These are phyloP conservation scores for Bipolaris zeicola DNA, from an alignment of 2,329 filamentous ascomycete genomes.

Conservation along the genomic window DNA sequence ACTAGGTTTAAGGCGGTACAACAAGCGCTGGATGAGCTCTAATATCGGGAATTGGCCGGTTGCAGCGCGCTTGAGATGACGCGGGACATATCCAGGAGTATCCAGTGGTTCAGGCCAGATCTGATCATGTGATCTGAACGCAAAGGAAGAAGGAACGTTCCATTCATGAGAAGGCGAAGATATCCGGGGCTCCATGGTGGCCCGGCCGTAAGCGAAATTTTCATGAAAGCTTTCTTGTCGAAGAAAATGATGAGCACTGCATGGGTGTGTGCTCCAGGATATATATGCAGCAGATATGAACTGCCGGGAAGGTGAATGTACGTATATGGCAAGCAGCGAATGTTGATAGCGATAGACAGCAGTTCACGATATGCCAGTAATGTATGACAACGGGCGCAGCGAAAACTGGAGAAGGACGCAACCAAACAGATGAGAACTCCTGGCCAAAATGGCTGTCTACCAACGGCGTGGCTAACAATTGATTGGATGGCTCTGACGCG, in stretches of 20 bases:
- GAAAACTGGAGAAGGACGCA: neutral
- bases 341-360: neutral
- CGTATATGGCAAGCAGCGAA: neutral
- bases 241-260: neutral
- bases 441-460: too few species aligned
- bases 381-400: neutral
- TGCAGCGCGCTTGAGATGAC: constrained; percentile 28
- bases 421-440: neutral
- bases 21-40: constrained; percentile 37
- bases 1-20: constrained; percentile 27
- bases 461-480: neutral
- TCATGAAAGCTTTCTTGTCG: neutral
- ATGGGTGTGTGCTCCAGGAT: neutral
- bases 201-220: neutral
- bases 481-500: neutral
- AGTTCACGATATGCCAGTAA: neutral
- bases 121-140: neutral
- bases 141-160: neutral
- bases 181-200: neutral
- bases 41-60: constrained; percentile 28
- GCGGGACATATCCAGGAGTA: constrained; percentile 32
- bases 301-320: neutral
- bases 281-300: too few species aligned
- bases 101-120: constrained; percentile 35
- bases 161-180: neutral